Conservation (phyloP, 2,329 filamentous ascomycete genomes). For the Ophiosphaerella herpotricha region DNA sequence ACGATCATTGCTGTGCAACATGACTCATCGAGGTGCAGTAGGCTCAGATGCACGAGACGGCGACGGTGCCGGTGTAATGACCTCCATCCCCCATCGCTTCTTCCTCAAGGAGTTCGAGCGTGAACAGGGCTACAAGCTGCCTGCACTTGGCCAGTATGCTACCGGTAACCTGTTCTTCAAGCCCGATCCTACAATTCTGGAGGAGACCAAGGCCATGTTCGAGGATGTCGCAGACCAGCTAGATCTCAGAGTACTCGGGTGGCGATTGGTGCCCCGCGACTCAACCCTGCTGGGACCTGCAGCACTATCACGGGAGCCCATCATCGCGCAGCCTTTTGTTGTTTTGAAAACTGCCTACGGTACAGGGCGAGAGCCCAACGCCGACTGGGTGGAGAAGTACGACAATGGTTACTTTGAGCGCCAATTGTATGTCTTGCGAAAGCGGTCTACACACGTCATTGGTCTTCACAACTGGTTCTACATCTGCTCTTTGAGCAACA, state of each 20-base stretch:
- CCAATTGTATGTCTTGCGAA: conserved; percentile 91
- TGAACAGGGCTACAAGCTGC: conserved; percentile 85
- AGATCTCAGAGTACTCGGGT: conserved; percentile 88
- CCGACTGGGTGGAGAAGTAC: conserved; percentile 77
- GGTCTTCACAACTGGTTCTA: conserved; percentile 99
- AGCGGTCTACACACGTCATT: conserved; percentile 92
- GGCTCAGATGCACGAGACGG: conserved; percentile 97
- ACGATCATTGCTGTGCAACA: conserved; percentile 95
- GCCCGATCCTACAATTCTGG: conserved; percentile 85
- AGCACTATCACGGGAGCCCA: conserved; percentile 89
- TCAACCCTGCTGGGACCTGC: conserved; percentile 91
- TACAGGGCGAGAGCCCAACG: conserved; percentile 75
- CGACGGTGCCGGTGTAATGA: conserved; percentile 99
- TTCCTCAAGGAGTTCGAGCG: conserved; percentile 98
- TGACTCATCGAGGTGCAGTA: conserved; percentile 98
- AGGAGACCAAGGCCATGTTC: conserved; percentile 89
- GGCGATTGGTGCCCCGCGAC: conserved; percentile 94
- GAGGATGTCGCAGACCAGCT: conserved; percentile 90
- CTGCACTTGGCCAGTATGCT: conserved; percentile 89
- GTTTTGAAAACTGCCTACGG: conserved; percentile 87
- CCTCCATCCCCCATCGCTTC: conserved; percentile 96
- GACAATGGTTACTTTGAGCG: conserved; percentile 87
- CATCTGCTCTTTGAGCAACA: conserved; percentile 92
- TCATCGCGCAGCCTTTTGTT: conserved; percentile 94
- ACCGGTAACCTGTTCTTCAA: conserved; percentile 99